phyloP scores from a whole-genome alignment of 306 rosid species.

The Lathyrus aphaca region DNA sequence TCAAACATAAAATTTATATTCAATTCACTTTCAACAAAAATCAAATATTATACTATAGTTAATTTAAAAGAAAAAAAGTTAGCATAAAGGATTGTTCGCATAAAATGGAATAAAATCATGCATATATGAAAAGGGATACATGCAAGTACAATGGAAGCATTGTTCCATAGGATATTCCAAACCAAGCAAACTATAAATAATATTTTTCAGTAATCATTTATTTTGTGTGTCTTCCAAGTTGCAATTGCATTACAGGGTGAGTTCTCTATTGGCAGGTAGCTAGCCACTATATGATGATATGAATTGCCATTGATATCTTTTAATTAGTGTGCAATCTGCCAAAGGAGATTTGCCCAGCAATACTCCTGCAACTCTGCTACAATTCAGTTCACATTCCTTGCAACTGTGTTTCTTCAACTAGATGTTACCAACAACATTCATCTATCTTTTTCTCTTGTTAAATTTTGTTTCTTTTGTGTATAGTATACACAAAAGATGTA shows the following conservation, averaged over 20 bases:
- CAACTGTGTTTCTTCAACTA: background rate
- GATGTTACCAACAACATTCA: background rate
- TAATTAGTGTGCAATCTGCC: conserved; percentile 54
- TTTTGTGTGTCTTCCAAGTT: conserved; percentile 34
- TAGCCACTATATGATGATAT: conserved; percentile 37
- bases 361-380: conserved; percentile 42
- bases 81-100: conserved; percentile 22
- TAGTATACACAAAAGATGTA: no score
- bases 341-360: conserved; percentile 83
- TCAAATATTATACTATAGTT: no score
- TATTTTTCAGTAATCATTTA: background rate
- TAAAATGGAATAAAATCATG: conserved; percentile 48
- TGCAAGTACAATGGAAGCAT: conserved; percentile 40
- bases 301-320: background rate
- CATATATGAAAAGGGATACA: conserved; percentile 17
- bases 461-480: no score
- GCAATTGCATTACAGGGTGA: conserved; percentile 67
- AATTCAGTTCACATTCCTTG: background rate
- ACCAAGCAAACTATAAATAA: conserved; percentile 41
- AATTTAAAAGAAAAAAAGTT: background rate
- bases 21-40: no score
- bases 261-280: conserved; percentile 63
- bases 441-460: no score
- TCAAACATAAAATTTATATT: no score
- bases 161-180: conserved; percentile 60